Base-by-base conservation (phyloP, 306 rosid genomes). In the Cicer judaicum region DNA sequence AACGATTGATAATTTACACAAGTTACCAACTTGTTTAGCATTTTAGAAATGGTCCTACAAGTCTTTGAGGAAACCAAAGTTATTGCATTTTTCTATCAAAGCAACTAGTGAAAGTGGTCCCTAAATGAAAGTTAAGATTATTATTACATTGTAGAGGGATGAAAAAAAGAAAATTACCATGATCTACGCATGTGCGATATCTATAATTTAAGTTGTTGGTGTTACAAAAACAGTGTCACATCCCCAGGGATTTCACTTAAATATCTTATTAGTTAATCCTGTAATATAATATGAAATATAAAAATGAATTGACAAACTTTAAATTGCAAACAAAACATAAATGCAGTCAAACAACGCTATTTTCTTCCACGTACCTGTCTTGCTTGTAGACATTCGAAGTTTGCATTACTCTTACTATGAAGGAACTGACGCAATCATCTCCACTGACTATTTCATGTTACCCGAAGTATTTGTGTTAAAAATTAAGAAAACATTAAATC, bases 211-310 rank as follows among this genome's bases (percentile, higher is more conserved):
- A 83, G 98, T 94, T 8, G 98, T 91, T 85, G 97, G 91, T 54
- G 98, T 91, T 61, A 91, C 97, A 80, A 93, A 93, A 73, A 84
- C 98, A 47, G 96, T 93, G 85, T 92, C 96, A 83, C 96, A 93
- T 74, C 97, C 98, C 97, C 91, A 83, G 2, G 84, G 85, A 87
- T 89, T 87, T 87, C 86, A 91, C 85, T 78, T 70, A 85, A 87
- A 86, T 79, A 87, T 84, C 93, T 86, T 68, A 77, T 90, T 86
- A 90, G 83, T 87, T 82, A 85, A 87, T 82, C 88, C 85, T 82
- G 88, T 85, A 85, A 77, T 75, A 73, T 84, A 70, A 75, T 83
- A 79, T 80, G 61, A 62, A 67, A 84, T 81, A 79, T 70, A 87
- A 79, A 81, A 83, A 79, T 64, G 78, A 80, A 75, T 53, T 65